A percentile compares a stretch with the other conserved stretches of the same genome.
Evolutionary conservation across 2,329 filamentous ascomycete species (phyloP).

Genomic region (Claviceps digitariae): DNA sequence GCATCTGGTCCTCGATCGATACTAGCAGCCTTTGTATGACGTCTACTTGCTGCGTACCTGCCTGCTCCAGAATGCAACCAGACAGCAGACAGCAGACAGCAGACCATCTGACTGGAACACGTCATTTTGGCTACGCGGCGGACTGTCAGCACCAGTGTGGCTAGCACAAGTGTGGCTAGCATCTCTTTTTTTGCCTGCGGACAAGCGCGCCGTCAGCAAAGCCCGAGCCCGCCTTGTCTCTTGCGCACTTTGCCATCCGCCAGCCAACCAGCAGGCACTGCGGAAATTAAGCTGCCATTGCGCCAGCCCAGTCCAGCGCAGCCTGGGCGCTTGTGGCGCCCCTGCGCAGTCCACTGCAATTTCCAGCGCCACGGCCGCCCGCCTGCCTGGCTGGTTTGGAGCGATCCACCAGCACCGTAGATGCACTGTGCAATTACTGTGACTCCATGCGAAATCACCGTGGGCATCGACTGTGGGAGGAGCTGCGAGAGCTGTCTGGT

Average conservation of each 20-base stretch:
- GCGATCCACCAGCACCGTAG: background rate
- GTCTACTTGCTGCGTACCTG: background rate
- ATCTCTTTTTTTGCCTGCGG: background rate
- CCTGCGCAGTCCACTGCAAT: slow-evolving; percentile 5
- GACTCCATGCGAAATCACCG: no score
- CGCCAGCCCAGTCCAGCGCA: background rate
- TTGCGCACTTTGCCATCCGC: no score
- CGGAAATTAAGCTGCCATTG: background rate
- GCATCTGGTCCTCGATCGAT: background rate
- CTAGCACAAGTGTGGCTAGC: no score
- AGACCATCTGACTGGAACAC: background rate
- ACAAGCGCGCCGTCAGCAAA: background rate
- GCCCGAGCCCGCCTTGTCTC: background rate
- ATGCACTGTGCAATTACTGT: background rate
- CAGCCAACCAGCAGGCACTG: background rate
- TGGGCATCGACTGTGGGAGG: no score
- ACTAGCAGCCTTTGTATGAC: background rate
- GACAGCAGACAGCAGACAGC: no score
- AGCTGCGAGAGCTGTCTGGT: no score
- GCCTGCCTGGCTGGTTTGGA: background rate
- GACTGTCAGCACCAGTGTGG: background rate
- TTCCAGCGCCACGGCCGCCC: slow-evolving; percentile 3
- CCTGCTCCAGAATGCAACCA: background rate
- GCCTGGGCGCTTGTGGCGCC: background rate
- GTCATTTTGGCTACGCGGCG: background rate